Evolutionary conservation across 2,329 filamentous ascomycete genomes (phyloP), one percentile per base, ranked within the genome.

Genomic region (Fusarium sp.): DNA sequence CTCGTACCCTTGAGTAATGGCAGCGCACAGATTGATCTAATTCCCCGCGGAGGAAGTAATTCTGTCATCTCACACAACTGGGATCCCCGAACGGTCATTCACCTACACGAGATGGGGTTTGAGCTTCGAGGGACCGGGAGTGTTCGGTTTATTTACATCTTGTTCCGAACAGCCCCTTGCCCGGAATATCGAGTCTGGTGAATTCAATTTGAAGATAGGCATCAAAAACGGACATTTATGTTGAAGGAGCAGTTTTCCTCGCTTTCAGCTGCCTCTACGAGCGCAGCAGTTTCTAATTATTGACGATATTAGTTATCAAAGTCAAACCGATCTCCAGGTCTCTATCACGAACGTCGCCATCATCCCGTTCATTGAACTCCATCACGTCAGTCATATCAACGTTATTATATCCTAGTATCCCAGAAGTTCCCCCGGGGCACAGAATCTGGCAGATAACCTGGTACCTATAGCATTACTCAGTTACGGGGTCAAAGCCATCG

Each of bases 71-170:
- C 50, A 17, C 22, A 57, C 17, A 25, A 53, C 17, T 71, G 68
- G 68, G 46, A 69, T 27, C 62, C 68, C 23, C 40, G 43, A 32
- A 65, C 64, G 30, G 39, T 71, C 7, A 45, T 71, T 25, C 65
- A 71, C 19, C 23, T 71, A 30, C 60, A 64, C 48, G 62, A 71
- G 37, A 69, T 69, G 51, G 68, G 68, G 6, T 14, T 71, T 14
- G 46, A 53, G 40, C 41, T 71, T 37, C 50, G 23, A 7, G 68
- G 65, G 8, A 56, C 22, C 14, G 68, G 68, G 15, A 69, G 68
- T 25, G 56, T 71, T 45, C 40, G 68, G 6, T 71, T 71, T 25
- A 69, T 71, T 20, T 71, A 67, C 32, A 64, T 71, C 5, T 33
- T 71, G 25, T 65, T 70, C 30, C 61, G 41, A 19, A 69, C 65